A percentile compares a stretch with the other conserved stretches of the same genome.
phyloP scores from a whole-genome alignment of 805 yeast species.

The Myxozyma vanderwaltii region DNA sequence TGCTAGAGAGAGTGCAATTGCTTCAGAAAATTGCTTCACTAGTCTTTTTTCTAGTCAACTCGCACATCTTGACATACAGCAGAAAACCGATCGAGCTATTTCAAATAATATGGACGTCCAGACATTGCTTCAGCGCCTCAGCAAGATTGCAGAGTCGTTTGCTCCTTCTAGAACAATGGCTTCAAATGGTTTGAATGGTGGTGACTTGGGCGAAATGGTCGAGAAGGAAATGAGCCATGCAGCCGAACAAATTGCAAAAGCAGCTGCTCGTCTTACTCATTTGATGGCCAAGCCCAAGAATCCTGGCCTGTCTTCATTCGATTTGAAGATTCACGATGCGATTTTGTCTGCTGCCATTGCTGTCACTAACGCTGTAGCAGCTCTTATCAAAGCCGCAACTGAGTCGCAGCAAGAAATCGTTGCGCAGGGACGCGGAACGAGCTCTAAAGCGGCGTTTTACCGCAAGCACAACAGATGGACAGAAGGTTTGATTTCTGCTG shows the following conservation, averaged over 20 bases:
- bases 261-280: conserved; percentile 59
- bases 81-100: conserved; percentile 74
- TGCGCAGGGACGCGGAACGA: conserved; percentile 64
- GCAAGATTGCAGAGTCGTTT: conserved; percentile 58
- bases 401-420: conserved; percentile 83
- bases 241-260: conserved; percentile 66
- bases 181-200: conserved; percentile 40
- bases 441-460: conserved; percentile 71
- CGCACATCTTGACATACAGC: conserved; percentile 57
- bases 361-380: conserved; percentile 74
- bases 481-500: conserved; percentile 87
- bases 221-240: conserved; percentile 74
- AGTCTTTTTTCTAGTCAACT: conserved; percentile 58
- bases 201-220: conserved; percentile 69
- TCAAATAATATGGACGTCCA: conserved; percentile 75
- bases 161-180: conserved; percentile 47
- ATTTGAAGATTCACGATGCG: conserved; percentile 72
- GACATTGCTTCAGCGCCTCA: conserved; percentile 62
- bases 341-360: conserved; percentile 77
- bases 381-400: conserved; percentile 72
- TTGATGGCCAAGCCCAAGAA: conserved; percentile 54
- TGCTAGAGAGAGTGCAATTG: conserved; percentile 61
- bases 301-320: conserved; percentile 56
- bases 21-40: conserved; percentile 62
- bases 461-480: conserved; percentile 91